These are phyloP conservation scores for Calonectria pteridis DNA, from an alignment of 2,329 filamentous ascomycete genomes.

Conservation along the genomic window DNA sequence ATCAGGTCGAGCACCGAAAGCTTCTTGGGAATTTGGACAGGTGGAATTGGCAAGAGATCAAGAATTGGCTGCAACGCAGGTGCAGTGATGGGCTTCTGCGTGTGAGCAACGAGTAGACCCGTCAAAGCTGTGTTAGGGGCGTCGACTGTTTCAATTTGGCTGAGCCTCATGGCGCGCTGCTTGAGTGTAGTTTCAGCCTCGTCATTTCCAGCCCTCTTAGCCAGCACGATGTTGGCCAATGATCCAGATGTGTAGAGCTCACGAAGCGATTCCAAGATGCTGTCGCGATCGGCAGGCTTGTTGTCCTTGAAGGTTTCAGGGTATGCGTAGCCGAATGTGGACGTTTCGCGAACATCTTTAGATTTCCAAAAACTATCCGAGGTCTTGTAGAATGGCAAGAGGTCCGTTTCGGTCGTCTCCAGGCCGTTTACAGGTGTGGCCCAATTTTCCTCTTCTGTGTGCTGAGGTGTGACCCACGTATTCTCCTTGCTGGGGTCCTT, in stretches of 20 bases:
- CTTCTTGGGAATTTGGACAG: not conserved
- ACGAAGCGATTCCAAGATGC: not conserved
- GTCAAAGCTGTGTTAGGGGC: not conserved
- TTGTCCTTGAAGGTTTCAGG: slow-evolving; percentile 17
- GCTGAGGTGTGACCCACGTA: slow-evolving; percentile 7
- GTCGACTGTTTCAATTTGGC: not conserved
- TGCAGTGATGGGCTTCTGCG: not conserved
- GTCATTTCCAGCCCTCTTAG: not conserved
- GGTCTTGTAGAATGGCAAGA: slow-evolving; percentile 22
- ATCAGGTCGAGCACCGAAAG: not conserved
- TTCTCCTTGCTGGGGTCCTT: not conserved
- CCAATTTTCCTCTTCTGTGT: not conserved
- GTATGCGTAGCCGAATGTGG: slow-evolving; percentile 24
- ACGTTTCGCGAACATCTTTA: slow-evolving; percentile 18
- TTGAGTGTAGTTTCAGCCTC: not conserved
- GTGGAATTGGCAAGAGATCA: not conserved
- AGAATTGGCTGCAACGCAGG: not conserved
- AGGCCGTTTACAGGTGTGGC: not conserved
- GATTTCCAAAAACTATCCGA: slow-evolving; percentile 10
- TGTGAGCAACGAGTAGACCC: not conserved
- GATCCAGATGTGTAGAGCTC: not conserved
- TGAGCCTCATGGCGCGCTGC: not conserved
- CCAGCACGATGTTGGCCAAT: not conserved
- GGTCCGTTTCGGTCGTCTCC: slow-evolving; percentile 4
- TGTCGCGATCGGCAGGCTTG: not conserved